Conservation (phyloP, 176 grass and related monocot genomes). For the Bonia amplexicaulis region DNA sequence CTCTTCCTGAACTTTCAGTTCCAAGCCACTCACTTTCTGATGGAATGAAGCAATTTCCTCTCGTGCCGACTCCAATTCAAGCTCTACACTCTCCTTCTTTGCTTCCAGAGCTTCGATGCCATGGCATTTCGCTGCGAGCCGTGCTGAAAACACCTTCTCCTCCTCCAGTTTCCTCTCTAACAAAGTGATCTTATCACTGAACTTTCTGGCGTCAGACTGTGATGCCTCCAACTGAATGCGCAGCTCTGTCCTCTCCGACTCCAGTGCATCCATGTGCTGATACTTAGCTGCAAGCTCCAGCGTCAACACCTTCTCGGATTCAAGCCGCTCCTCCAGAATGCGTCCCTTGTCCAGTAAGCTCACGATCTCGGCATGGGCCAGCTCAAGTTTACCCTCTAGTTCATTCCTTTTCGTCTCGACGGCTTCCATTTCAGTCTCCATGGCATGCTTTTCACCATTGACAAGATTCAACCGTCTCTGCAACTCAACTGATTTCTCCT, state of each 20-base stretch:
- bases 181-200: constrained; percentile 35
- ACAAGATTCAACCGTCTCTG: constrained; percentile 70
- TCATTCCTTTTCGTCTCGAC: constrained; percentile 47
- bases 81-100: constrained; percentile 51
- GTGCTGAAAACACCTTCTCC: constrained; percentile 50
- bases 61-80: constrained; percentile 48
- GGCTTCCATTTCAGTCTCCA: constrained; percentile 49
- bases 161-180: constrained; percentile 57
- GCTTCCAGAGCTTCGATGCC: constrained; percentile 42
- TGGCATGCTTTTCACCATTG: constrained; percentile 51
- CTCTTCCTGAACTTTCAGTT: constrained; percentile 52
- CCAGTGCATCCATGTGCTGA: constrained; percentile 55
- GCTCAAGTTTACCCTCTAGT: constrained; percentile 52
- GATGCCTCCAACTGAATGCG: constrained; percentile 44
- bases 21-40: constrained; percentile 39
- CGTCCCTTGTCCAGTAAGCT: constrained; percentile 43
- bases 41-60: constrained; percentile 44
- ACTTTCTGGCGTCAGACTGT: constrained; percentile 34
- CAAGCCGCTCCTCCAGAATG: constrained; percentile 45
- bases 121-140: constrained; percentile 47
- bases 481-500: constrained; percentile 52
- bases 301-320: constrained; percentile 52
- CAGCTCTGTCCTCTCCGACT: constrained; percentile 42
- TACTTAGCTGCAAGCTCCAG: constrained; percentile 41
- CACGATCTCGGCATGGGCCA: constrained; percentile 42